These are phyloP conservation scores for Sporisorium sorghi DNA, from an alignment of 1,284 basidiomycete species.

Conservation along the genomic window DNA sequence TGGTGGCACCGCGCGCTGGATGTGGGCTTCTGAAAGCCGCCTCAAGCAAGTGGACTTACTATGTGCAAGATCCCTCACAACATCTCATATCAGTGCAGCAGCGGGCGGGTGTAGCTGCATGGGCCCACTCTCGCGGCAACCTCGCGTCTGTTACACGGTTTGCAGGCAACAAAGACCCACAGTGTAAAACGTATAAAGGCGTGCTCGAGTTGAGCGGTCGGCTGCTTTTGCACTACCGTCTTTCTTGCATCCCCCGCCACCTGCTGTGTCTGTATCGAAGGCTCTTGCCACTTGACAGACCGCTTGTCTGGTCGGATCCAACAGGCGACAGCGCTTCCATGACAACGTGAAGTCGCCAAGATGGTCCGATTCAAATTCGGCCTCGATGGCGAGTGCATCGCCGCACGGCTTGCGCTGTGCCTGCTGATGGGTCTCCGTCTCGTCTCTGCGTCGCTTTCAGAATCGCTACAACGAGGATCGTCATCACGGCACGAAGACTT, in stretches of 20 bases:
- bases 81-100: constrained; percentile 14
- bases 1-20: background rate
- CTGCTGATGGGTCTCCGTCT: constrained; percentile 26
- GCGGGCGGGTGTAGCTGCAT: background rate
- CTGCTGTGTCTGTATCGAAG: background rate
- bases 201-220: no score
- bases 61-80: constrained; percentile 7
- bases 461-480: background rate
- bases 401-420: constrained; percentile 22
- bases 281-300: background rate
- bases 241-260: background rate
- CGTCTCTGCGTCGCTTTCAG: constrained; percentile 8
- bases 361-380: constrained; percentile 24
- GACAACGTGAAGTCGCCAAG: background rate
- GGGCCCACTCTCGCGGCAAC: background rate
- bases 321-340: background rate
- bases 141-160: background rate
- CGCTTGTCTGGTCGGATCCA: background rate
- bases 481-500: background rate
- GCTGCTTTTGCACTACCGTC: background rate
- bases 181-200: background rate
- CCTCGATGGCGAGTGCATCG: constrained; percentile 15
- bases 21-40: background rate
- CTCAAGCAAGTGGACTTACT: background rate
- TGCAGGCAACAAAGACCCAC: constrained; percentile 3